Evolutionary conservation across 371 early-diverging fungal genomes (phyloP).

Genomic region (Circinella minor): DNA sequence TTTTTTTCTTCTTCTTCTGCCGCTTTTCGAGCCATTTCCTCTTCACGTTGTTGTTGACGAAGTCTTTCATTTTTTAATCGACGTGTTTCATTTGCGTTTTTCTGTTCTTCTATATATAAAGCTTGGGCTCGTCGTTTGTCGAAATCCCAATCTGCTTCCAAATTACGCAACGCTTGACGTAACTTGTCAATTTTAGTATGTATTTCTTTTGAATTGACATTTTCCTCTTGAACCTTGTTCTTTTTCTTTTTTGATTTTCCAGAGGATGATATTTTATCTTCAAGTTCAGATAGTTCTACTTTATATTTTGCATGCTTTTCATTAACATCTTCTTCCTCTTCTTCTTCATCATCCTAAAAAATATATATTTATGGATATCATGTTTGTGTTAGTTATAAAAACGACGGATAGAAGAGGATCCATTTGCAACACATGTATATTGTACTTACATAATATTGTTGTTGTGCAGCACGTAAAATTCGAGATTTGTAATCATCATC

Average conservation of each 20-base stretch:
- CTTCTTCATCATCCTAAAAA: slow-evolving; percentile 24
- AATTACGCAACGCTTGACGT: slow-evolving; percentile 46
- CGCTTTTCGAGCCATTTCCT: slow-evolving; percentile 11
- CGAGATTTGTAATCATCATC: slow-evolving; percentile 35
- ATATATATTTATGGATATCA: too few species aligned
- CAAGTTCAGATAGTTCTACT: slow-evolving; percentile 28
- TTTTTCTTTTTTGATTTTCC: slow-evolving; percentile 40
- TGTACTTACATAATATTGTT: slow-evolving; percentile 30
- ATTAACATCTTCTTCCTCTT: slow-evolving; percentile 32
- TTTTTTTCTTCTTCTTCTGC: slow-evolving; percentile 6
- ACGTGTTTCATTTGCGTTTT: slow-evolving; percentile 35
- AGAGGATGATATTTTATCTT: slow-evolving; percentile 31
- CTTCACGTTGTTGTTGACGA: slow-evolving; percentile 31
- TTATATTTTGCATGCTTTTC: slow-evolving; percentile 35
- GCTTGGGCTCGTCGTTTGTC: slow-evolving; percentile 45
- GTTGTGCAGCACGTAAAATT: slow-evolving; percentile 37
- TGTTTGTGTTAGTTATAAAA: too few species aligned
- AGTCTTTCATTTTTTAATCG: slow-evolving; percentile 18
- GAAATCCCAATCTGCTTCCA: slow-evolving; percentile 58
- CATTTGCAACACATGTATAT: background rate
- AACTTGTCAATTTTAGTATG: slow-evolving; percentile 47
- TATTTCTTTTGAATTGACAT: slow-evolving; percentile 23
- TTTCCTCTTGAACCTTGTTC: slow-evolving; percentile 13
- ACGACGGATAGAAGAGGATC: too few species aligned
- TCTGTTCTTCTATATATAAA: slow-evolving; percentile 28